Base-by-base conservation (phyloP, 306 rosid genomes). In the Spatholobus suberectus region DNA sequence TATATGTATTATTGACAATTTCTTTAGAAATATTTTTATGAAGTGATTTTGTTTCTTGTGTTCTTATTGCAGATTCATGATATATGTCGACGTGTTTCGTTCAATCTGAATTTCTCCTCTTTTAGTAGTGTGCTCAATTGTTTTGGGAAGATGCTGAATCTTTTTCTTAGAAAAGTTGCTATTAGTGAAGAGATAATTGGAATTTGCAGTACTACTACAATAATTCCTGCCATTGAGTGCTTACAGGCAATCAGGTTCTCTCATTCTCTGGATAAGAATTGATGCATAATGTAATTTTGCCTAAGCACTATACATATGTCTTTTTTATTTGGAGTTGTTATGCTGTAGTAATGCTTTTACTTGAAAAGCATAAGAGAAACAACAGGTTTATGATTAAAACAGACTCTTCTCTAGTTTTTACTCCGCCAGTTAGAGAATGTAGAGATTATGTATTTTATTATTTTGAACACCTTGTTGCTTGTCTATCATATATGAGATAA, bases 181-280 rank as follows among this genome's bases (percentile, higher is more conserved):
- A 63, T 55, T 59, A 20, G 46, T 13, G 85, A 62, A 6, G 58
- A 65, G 77, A 61, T 76, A 35, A 32, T 14, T 57, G 81, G 84
- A 84, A 59, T 73, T 32, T 76, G 47, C 54, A 76, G 83, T 73
- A 5, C n/a, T 73, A 75, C 88, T 46, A 69, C 82, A 54, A 62
- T 88, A 7, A 32, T 83, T 27, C 86, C 89, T 21, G 75, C 89
- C 21, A 32, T 86, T 54, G 95, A 96, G 77, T 90, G 87, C 73
- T 80, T 96, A 80, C 86, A 84, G 81, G 87, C 94, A 72, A 46
- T 94, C 82, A 92, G 96, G 99, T 94, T 24, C 27, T 67, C 82
- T 66, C 57, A 11, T 21, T 47, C 34, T 44, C 27, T 24, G 51
- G n/a, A 68, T 59, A 44, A 37, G 54, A 84, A 66, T 73, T 63